A percentile compares a stretch with the other conserved stretches of the same genome.
phyloP scores from a whole-genome alignment of 768 basidiomycete genomes.

The Naganishia onofrii region DNA sequence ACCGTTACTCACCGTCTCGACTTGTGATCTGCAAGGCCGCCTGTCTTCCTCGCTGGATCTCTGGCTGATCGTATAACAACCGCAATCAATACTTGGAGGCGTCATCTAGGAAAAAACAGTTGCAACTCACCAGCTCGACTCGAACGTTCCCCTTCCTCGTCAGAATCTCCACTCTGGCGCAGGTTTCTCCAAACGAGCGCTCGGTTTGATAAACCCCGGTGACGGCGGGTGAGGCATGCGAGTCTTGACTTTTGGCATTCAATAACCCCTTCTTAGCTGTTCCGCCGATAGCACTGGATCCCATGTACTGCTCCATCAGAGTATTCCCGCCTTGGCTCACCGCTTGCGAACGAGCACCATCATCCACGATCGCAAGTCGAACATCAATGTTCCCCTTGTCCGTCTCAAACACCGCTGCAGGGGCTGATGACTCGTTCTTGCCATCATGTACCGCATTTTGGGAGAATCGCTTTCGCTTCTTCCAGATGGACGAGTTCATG shows the following conservation, averaged over 20 bases:
- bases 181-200: not conserved
- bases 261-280: not conserved
- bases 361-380: constrained; percentile 22
- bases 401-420: constrained; percentile 28
- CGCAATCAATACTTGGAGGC: not conserved
- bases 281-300: not conserved
- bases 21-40: constrained; percentile 25
- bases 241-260: constrained; percentile 5
- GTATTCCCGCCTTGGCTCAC: not conserved
- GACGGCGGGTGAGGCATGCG: not conserved
- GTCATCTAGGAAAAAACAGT: too few species aligned
- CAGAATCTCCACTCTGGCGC: constrained; percentile 22
- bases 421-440: not conserved
- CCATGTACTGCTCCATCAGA: constrained; percentile 15
- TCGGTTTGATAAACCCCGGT: not conserved
- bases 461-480: constrained; percentile 12
- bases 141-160: constrained; percentile 26
- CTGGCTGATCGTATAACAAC: not conserved
- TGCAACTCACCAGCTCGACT: constrained; percentile 26
- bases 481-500: constrained; percentile 7
- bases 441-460: not conserved
- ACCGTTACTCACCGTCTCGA: constrained; percentile 21
- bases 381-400: constrained; percentile 27
- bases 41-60: constrained; percentile 19
- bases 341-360: not conserved